Base-by-base conservation (phyloP, 371 early-diverging fungal species). In the Fennellomyces sp. region DNA sequence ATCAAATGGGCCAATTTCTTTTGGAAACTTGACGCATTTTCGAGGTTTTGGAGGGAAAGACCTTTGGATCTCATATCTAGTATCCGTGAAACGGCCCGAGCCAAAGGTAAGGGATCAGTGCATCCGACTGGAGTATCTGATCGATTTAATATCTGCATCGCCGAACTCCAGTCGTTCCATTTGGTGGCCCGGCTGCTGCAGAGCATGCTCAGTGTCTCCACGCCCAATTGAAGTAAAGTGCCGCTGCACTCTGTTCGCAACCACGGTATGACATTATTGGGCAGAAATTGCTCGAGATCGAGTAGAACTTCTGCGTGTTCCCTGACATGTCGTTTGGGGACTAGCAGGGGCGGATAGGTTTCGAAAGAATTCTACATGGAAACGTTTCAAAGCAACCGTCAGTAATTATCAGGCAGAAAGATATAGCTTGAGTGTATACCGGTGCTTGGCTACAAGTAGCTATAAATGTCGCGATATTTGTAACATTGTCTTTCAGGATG, bases 171-270 rank as follows among this genome's bases (percentile, higher is more conserved):
- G 12, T 45, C 45, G n/a, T 45, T 45, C 45, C 45, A 45, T 45
- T 45, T 4, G 21, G 5, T 23, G 5, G 45, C 17, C n/a, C 10
- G n/a, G 21, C 45, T 45, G 21, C 21, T 21, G 21, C 45, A 61
- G 39, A 61, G 53, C 2, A 27, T 15, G 38, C 50, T n/a, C 27
- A 61, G 49, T 3, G 30, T 50, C 2, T 38, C 27, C 3, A 61
- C 36, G 1, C 49, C 53, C 29, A 61, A 21, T 28, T 38, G 19
- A 15, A 19, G 5, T 11, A 45, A 45, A 12, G 23, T 23, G 23
- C 5, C 12, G n/a, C 23, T 1, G 5, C n/a, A 5, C 5, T 17
- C 3, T 45, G 21, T 17, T 45, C 21, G 5, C 12, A 45, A 45
- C 45, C 45, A 45, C 10, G 45, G 21, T 23, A 45, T 45, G 6